phyloP scores from a whole-genome alignment of 441 rosid species.

The Gossypium aridum region DNA sequence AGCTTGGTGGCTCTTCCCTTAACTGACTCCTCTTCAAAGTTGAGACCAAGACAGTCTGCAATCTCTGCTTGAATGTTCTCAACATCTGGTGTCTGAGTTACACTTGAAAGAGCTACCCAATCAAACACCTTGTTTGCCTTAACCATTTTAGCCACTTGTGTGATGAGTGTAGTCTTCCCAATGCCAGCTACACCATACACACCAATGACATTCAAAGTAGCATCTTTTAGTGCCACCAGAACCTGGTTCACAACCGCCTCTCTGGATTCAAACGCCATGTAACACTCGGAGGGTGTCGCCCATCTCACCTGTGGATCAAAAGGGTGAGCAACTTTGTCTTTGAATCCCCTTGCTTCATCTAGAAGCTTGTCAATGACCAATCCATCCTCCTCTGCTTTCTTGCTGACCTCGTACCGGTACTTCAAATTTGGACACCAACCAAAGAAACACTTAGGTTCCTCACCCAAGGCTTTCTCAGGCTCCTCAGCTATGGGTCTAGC shows the following conservation, averaged over 20 bases:
- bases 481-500: not conserved
- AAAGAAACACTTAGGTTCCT: slow-evolving; percentile 2
- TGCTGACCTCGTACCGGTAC: slow-evolving; percentile 1
- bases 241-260: not conserved
- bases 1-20: slow-evolving; percentile 17
- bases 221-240: not conserved
- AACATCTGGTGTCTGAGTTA: not conserved
- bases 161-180: slow-evolving; percentile 15
- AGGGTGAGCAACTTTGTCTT: not conserved
- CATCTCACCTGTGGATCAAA: not conserved
- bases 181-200: slow-evolving; percentile 13
- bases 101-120: not conserved
- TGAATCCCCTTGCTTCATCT: not conserved
- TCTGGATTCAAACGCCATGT: slow-evolving; percentile 11
- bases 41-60: slow-evolving; percentile 16
- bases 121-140: slow-evolving; percentile 8
- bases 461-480: not conserved
- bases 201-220: not conserved
- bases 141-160: not conserved
- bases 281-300: not conserved
- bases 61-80: slow-evolving; percentile 8
- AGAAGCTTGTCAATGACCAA: not conserved
- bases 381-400: slow-evolving; percentile 1
- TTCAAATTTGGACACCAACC: slow-evolving; percentile 6
- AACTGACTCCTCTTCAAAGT: slow-evolving; percentile 7